Evolutionary conservation across 129 eudicot genomes (phyloP), one percentile per base, ranked within the genome.

Genomic region (Flaveria ramosissima): DNA sequence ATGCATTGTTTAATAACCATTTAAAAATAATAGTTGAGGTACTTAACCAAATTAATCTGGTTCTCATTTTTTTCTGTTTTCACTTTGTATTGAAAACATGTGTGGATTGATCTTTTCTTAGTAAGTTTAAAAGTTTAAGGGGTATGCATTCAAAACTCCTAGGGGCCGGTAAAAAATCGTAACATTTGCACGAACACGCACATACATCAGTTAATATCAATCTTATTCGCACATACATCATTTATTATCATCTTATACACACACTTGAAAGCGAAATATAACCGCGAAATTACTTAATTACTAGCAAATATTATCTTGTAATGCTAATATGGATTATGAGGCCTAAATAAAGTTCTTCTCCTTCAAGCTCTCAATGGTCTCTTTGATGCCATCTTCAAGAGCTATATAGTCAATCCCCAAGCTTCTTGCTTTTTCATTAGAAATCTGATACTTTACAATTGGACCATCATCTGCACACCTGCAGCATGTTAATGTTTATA

Each of bases 381-480:
- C 89, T 78, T 84, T 86, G 68, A 90, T 50, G 51, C 86, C 83
- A 47, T 75, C 74, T 76, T 84, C 77, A 16, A 88, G 86, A 52
- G 86, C 79, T 66, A 73, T 88, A 82, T 74, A 90, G 3, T 84
- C 66, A 10, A 86, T 67, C 16, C 93, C 93, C 75, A 90, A 82
- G 60, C 78, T 64, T 86, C 66, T 76, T 68, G 86, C 80, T 71
- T 51, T 86, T 63, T 84, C 88, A 73, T 83, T 82, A 2, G 96
- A 88, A 12, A 90, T 79, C 63, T 82, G 86, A 84, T 77, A 90
- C 57, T 21, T 81, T 21, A 51, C 61, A 32, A 80, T 65, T 39
- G 93, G 89, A 48, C 76, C 71, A 53, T 90, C 96, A 79, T 87
- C 92, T 36, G 46, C 87, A 70, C 90, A 83, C 84, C 92, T 90